These are phyloP conservation scores for Suhomyces coccinellae DNA, from an alignment of 1,139 yeast species.

Conservation along the genomic window DNA sequence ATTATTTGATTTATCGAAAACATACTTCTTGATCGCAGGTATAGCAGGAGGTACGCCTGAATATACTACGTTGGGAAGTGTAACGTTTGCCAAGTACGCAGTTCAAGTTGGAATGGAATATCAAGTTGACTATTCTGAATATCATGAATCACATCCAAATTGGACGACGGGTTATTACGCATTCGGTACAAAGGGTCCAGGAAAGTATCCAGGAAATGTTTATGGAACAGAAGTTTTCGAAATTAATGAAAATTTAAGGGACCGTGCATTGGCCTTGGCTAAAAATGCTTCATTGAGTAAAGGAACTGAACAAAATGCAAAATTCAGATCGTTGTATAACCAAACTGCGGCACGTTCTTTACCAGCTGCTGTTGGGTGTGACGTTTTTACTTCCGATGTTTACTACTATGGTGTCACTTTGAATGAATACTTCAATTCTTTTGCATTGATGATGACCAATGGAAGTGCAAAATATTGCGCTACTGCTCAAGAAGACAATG, in stretches of 20 bases:
- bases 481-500: constrained; percentile 71
- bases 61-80: constrained; percentile 52
- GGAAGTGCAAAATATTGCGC: constrained; percentile 61
- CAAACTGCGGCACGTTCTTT: constrained; percentile 50
- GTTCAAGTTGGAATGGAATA: constrained; percentile 64
- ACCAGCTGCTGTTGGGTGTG: constrained; percentile 57
- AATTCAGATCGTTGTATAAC: constrained; percentile 49
- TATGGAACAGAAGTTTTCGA: constrained; percentile 71
- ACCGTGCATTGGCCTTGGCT: constrained; percentile 58
- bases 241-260: constrained; percentile 57
- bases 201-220: constrained; percentile 52
- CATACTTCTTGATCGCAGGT: constrained; percentile 65
- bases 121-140: constrained; percentile 50
- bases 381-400: constrained; percentile 60
- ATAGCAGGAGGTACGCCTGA: constrained; percentile 66
- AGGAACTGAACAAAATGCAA: constrained; percentile 46
- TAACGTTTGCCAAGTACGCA: constrained; percentile 61
- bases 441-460: constrained; percentile 53
- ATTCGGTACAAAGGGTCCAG: constrained; percentile 53
- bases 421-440: constrained; percentile 51
- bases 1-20: constrained; percentile 55
- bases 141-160: constrained; percentile 48
- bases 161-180: constrained; percentile 66
- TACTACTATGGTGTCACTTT: constrained; percentile 58
- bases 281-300: constrained; percentile 42